Percentiles rank a stretch among this genome's conserved stretches.
Conservation (phyloP, 2,329 filamentous ascomycete species). For the Exophiala dermatitidis region DNA sequence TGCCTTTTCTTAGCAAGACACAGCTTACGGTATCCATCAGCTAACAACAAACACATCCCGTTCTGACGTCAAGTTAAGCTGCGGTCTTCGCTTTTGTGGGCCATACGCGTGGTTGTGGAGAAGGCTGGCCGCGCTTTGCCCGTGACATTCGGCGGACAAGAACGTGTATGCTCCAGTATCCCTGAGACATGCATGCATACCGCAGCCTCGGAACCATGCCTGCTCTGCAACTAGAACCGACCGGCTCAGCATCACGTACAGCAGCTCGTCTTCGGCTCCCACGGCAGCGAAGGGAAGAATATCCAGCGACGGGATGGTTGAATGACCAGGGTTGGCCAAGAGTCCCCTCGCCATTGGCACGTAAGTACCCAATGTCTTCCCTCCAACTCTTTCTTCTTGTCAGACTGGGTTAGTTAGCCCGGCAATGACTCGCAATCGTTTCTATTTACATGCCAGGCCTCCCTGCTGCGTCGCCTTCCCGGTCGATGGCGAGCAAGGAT, state of each 20-base stretch:
- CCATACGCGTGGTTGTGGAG: neutral
- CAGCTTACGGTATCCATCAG: neutral
- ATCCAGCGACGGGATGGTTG: neutral
- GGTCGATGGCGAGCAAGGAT: neutral
- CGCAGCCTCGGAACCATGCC: neutral
- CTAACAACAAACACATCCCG: neutral
- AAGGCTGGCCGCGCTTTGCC: neutral
- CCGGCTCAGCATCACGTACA: neutral
- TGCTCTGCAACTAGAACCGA: neutral
- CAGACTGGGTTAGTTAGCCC: neutral
- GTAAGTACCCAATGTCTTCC: neutral
- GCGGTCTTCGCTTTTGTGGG: neutral
- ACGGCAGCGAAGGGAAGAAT: neutral
- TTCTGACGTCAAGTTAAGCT: neutral
- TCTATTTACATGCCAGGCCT: neutral
- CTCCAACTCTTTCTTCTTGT: neutral
- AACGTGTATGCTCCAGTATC: neutral
- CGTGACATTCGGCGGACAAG: neutral
- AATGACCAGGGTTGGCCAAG: neutral
- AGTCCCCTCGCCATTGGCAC: neutral
- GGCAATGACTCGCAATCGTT: neutral
- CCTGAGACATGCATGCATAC: slow-evolving; percentile 3
- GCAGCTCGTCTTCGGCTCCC: neutral
- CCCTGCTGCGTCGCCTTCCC: neutral
- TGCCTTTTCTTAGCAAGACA: neutral